phyloP scores from a whole-genome alignment of 331 rosid species.

The Stylosanthes scabra region DNA sequence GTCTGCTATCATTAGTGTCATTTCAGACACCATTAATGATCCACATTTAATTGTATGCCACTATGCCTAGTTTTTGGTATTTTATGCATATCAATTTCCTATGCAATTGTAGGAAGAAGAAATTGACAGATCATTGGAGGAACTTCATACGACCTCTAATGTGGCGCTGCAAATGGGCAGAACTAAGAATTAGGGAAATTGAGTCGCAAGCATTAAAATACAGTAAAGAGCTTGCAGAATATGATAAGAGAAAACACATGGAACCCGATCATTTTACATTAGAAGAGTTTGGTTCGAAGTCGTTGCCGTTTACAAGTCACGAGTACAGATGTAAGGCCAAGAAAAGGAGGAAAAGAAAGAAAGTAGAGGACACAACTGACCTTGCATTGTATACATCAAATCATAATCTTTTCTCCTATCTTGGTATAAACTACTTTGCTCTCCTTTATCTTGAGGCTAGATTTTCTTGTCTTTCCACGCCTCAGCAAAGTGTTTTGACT shows the following conservation, averaged over 20 bases:
- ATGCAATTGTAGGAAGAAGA: slow-evolving; percentile 68
- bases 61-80: too few relatives aligned
- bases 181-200: slow-evolving; percentile 75
- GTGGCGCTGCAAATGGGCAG: slow-evolving; percentile 97
- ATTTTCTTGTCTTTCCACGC: slow-evolving; percentile 30
- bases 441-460: slow-evolving; percentile 34
- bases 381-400: slow-evolving; percentile 66
- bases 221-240: slow-evolving; percentile 61
- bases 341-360: slow-evolving; percentile 83
- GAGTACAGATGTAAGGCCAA: slow-evolving; percentile 48
- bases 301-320: slow-evolving; percentile 64
- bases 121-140: slow-evolving; percentile 90
- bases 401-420: slow-evolving; percentile 77
- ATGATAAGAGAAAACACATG: slow-evolving; percentile 52
- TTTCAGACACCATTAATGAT: slow-evolving; percentile 27
- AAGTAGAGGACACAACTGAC: slow-evolving; percentile 73
- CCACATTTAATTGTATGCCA: slow-evolving; percentile 10
- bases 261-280: slow-evolving; percentile 46
- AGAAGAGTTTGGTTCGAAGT: slow-evolving; percentile 67
- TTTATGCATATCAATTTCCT: too few relatives aligned
- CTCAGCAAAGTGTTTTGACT: slow-evolving; percentile 34
- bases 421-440: slow-evolving; percentile 60
- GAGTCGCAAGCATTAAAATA: slow-evolving; percentile 66
- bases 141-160: slow-evolving; percentile 75
- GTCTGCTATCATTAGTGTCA: slow-evolving; percentile 24